phyloP scores from a whole-genome alignment of 768 basidiomycete species.

The Kwoniella europaea region DNA sequence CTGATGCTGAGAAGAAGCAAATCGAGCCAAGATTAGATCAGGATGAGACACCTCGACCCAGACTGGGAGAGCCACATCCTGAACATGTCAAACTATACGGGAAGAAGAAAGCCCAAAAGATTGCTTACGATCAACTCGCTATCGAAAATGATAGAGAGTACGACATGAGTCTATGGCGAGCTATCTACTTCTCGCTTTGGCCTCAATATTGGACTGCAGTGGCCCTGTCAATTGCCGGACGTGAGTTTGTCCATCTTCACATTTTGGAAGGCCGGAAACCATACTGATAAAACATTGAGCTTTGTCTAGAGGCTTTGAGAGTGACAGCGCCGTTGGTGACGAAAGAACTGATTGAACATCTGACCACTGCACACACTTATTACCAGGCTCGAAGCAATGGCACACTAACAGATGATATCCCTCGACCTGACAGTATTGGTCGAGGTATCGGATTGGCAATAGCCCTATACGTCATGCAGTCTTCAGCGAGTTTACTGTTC shows the following conservation, averaged over 20 bases:
- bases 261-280: not conserved
- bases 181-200: constrained; percentile 31
- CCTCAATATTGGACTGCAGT: constrained; percentile 32
- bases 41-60: not conserved
- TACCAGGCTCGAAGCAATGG: constrained; percentile 55
- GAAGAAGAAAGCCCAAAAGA: constrained; percentile 37
- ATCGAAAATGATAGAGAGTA: constrained; percentile 42
- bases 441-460: constrained; percentile 61
- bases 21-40: not conserved
- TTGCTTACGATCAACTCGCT: constrained; percentile 33
- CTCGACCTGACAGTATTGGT: constrained; percentile 63
- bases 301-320: constrained; percentile 14
- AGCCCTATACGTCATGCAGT: constrained; percentile 8
- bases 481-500: not conserved
- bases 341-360: constrained; percentile 25
- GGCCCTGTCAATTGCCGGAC: not conserved
- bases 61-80: constrained; percentile 5
- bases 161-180: constrained; percentile 42
- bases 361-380: constrained; percentile 46
- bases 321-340: constrained; percentile 36
- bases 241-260: constrained; percentile 61
- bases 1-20: not conserved
- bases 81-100: constrained; percentile 19
- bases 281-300: constrained; percentile 2
- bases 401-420: constrained; percentile 7